Conservation (phyloP, 192 early-diverging fungal species). For the Piromyces finnis region DNA sequence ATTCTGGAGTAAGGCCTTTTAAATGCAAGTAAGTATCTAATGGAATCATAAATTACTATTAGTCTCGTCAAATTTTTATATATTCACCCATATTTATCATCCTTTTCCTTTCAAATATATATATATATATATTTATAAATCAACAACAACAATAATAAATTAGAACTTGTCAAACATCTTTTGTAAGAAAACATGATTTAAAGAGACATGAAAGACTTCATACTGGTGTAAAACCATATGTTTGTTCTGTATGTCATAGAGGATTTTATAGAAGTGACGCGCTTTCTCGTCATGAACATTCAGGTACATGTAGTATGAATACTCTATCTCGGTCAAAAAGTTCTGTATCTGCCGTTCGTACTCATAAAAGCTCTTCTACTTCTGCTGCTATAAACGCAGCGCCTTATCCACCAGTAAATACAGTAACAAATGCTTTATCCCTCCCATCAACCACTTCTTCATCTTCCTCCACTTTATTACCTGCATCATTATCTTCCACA, state of each 20-base stretch:
- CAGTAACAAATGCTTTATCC: neutral
- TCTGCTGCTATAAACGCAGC: neutral
- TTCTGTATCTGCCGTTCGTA: neutral
- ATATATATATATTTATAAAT: neutral
- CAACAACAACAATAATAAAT: too few relatives aligned
- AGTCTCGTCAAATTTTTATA: too few relatives aligned
- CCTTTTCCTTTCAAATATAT: too few relatives aligned
- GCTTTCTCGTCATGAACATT: constrained; percentile 30
- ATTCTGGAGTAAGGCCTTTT: neutral
- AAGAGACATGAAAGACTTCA: constrained; percentile 55
- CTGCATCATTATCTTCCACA: too few relatives aligned
- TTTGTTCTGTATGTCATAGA: constrained; percentile 53
- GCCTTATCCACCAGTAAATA: neutral
- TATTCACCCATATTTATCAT: too few relatives aligned
- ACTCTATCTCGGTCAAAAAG: neutral
- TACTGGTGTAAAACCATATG: constrained; percentile 54
- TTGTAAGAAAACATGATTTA: constrained; percentile 60
- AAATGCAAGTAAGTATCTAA: neutral
- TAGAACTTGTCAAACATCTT: constrained; percentile 43
- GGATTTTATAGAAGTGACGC: constrained; percentile 57
- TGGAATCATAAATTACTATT: too few relatives aligned
- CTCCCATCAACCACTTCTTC: neutral
- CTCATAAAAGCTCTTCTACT: neutral
- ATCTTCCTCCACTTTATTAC: too few relatives aligned
- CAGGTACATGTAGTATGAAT: neutral